Conservation (phyloP, 106 monocot genomes). For the Dendrobium officinale region DNA sequence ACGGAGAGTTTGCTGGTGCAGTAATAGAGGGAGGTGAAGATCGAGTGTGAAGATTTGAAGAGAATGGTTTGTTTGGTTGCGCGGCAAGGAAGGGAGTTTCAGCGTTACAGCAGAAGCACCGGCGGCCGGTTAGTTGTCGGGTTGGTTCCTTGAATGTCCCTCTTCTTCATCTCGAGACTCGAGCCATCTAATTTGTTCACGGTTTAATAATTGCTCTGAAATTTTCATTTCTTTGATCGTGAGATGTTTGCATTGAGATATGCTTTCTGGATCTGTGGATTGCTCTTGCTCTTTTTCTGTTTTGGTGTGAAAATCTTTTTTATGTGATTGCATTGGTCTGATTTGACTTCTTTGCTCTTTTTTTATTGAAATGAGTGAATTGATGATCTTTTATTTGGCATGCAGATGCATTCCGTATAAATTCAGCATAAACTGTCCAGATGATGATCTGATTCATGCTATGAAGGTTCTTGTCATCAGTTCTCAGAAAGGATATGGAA, state of each 20-base stretch:
- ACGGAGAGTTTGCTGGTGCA: too few relatives aligned
- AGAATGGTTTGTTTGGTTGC: conserved; percentile 8
- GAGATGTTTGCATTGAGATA: not conserved
- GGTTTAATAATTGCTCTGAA: not conserved
- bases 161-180: not conserved
- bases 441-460: conserved; percentile 11
- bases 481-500: conserved; percentile 50
- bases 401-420: conserved; percentile 72
- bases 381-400: not conserved
- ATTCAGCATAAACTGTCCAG: conserved; percentile 13
- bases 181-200: not conserved
- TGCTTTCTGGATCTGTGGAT: not conserved
- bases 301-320: not conserved
- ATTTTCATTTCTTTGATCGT: not conserved
- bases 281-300: not conserved
- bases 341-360: not conserved
- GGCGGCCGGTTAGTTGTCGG: conserved; percentile 44
- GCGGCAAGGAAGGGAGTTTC: conserved; percentile 18
- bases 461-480: conserved; percentile 70
- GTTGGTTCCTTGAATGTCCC: conserved; percentile 13
- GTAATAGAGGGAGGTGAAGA: not conserved
- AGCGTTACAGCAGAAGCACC: conserved; percentile 13
- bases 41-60: not conserved
- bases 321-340: not conserved
- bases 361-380: not conserved